Evolutionary conservation across 164 flowering plant genomes (phyloP).

Genomic region (Paratinospora sagittata): DNA sequence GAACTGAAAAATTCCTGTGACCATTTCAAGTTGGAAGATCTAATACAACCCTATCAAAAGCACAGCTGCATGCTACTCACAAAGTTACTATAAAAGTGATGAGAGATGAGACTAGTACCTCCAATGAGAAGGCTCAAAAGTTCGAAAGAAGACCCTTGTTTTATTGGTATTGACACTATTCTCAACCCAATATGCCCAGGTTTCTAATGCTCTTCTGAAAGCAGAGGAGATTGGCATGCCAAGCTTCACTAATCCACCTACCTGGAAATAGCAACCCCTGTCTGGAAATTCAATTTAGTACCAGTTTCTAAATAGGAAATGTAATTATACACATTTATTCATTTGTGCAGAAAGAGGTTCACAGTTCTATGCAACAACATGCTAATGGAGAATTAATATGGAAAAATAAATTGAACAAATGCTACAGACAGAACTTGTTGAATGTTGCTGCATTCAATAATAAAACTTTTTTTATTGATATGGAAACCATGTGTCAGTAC

Average conservation of each 20-base stretch:
- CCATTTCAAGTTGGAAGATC: background rate
- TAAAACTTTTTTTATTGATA: too few species aligned
- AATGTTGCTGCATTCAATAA: background rate
- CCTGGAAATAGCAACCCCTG: conserved; percentile 87
- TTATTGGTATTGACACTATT: conserved; percentile 40
- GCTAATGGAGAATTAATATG: background rate
- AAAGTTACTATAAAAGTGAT: background rate
- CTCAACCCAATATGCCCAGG: conserved; percentile 85
- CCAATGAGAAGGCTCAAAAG: conserved; percentile 82
- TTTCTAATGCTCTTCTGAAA: conserved; percentile 49
- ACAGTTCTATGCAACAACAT: background rate
- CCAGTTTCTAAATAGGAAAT: background rate
- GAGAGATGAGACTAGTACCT: conserved; percentile 32
- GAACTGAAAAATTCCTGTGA: background rate
- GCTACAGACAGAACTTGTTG: background rate
- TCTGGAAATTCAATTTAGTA: conserved; percentile 30
- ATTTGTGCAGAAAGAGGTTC: background rate
- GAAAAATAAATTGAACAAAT: background rate
- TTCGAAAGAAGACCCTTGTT: conserved; percentile 70
- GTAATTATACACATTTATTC: background rate
- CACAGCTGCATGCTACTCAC: background rate
- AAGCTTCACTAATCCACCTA: conserved; percentile 50
- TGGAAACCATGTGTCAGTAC: too few species aligned
- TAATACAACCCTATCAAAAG: background rate
- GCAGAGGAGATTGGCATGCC: conserved; percentile 60